Percentiles rank a stretch among this genome's conserved stretches.
Evolutionary conservation across 1,284 basidiomycete genomes (phyloP).

Genomic region (Fomitopsis pinicola): DNA sequence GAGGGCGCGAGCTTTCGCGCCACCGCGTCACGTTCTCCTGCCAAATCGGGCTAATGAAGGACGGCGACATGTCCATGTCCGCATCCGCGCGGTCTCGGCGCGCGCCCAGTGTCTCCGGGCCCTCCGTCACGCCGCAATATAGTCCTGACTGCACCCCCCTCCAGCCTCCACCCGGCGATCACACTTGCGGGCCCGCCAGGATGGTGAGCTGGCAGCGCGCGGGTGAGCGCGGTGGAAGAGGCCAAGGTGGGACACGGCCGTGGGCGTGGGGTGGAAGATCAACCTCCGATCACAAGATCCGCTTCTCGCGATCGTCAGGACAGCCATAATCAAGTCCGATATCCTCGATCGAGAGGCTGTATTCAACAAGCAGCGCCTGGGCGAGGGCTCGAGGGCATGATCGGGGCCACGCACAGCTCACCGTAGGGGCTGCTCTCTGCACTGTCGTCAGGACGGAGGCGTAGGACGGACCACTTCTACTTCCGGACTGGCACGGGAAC

Average conservation of each 20-base stretch:
- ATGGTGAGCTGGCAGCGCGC: background rate
- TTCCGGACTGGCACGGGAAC: background rate
- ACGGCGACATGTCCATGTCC: background rate
- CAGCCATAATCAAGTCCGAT: background rate
- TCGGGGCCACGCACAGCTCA: background rate
- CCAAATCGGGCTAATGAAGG: background rate
- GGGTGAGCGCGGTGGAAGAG: background rate
- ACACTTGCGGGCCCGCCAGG: background rate
- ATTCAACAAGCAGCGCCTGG: background rate
- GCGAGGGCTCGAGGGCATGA: background rate
- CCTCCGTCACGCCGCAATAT: background rate
- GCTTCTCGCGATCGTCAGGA: slow-evolving; percentile 19
- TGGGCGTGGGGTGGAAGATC: slow-evolving; percentile 14
- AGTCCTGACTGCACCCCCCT: background rate
- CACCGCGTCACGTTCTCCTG: background rate
- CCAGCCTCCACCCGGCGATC: background rate
- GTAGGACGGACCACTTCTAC: background rate
- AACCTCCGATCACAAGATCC: slow-evolving; percentile 20
- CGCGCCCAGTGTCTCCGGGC: background rate
- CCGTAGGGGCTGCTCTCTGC: background rate
- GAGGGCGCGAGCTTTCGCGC: background rate
- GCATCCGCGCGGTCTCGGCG: background rate
- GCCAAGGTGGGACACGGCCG: background rate
- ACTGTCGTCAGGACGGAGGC: background rate
- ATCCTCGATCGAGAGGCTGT: background rate